phyloP scores from a whole-genome alignment of 768 basidiomycete species.

The Naganishia onofrii region DNA sequence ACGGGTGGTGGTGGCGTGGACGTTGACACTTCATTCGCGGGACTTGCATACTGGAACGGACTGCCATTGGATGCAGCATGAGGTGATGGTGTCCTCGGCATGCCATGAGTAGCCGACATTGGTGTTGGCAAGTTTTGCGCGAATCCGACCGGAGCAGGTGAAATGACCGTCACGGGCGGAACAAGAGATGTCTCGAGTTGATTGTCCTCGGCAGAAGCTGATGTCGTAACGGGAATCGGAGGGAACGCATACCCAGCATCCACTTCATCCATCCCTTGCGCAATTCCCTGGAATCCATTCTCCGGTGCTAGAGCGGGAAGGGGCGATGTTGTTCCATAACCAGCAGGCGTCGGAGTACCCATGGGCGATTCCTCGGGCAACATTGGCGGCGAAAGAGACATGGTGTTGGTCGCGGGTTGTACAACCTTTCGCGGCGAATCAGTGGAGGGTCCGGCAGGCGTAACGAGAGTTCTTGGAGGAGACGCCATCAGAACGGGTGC shows the following conservation, averaged over 20 bases:
- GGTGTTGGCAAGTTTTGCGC: not conserved
- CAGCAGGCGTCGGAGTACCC: slow-evolving; percentile 22
- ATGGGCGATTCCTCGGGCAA: slow-evolving; percentile 23
- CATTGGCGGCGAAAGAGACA: slow-evolving; percentile 15
- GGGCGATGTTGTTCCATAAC: not conserved
- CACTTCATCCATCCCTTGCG: slow-evolving; percentile 13
- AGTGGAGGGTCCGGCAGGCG: not conserved
- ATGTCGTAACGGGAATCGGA: slow-evolving; percentile 8
- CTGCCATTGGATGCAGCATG: not conserved
- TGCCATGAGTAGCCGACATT: not conserved
- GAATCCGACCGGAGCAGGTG: slow-evolving; percentile 1
- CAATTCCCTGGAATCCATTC: not conserved
- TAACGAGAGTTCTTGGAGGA: not conserved
- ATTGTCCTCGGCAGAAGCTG: not conserved
- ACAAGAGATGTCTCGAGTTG: not conserved
- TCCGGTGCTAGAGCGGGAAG: not conserved
- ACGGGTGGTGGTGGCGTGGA: slow-evolving; percentile 3
- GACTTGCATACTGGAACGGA: not conserved
- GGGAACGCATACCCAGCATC: slow-evolving; percentile 22
- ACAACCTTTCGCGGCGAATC: not conserved
- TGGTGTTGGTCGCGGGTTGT: not conserved
- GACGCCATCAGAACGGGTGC: not conserved
- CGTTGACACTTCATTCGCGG: not conserved
- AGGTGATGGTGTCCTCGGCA: slow-evolving; percentile 10
- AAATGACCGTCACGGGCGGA: not conserved